Base-by-base conservation (phyloP, 208 protist species). In the Trypanosoma vivax region DNA sequence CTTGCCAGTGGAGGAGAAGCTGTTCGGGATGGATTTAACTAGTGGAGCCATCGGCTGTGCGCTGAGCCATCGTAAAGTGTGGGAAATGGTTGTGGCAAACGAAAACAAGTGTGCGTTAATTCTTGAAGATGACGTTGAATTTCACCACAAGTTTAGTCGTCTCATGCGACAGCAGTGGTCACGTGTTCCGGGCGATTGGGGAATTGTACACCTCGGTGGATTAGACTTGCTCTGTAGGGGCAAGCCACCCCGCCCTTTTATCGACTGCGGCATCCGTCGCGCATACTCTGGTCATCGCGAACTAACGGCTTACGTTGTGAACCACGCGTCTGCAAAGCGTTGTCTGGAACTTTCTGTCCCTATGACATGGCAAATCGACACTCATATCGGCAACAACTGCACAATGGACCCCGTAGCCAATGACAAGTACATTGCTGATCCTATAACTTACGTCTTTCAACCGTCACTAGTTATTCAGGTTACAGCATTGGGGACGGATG, bases 301-400 rank as follows among this genome's bases (percentile, higher is more conserved):
- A 71, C 79, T 95, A 3, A 95, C 85, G 2, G 89, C 85, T 1
- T 95, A 95, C 60, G 81, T 95, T 2, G 41, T 93, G 18, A 53
- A 93, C 55, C 64, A 70, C 13, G 35, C 29, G n/a, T 73, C 80
- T 7, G 89, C 89, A 10, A 39, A 69, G 45, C 76, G 85, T 30
- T 93, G 83, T 46, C 65, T 95, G 5, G 83, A 84, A 21, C 71
- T 93, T 0, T 79, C 85, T 1, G 40, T 76, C 28, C 76, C 79
- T n/a, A 76, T 95, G 79, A 95, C 85, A 18, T 95, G 89, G 86
- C 89, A 95, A 50, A 62, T 95, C 24, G 89, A 95, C 60, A 95
- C 89, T 25, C 89, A 95, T 70, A 87, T 93, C 47, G 83, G 74
- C 61, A 83, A 60, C 53, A 47, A 70, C 19, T 55, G 79, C 39